Evolutionary conservation across 1,139 yeast species (phyloP).

Genomic region (Yamadazyma friedrichii): DNA sequence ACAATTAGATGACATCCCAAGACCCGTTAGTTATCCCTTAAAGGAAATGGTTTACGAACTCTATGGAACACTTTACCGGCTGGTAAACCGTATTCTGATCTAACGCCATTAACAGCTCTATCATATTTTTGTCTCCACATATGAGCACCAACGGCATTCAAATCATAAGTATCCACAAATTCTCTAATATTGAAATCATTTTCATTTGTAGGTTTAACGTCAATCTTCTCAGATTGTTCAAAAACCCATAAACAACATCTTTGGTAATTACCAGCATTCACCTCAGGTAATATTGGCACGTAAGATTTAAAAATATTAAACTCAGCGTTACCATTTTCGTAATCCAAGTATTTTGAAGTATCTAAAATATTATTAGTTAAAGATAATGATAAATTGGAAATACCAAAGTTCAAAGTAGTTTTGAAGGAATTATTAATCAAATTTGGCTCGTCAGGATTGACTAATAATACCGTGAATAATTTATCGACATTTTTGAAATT

Average conservation of each 20-base stretch:
- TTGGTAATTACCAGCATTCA: conserved; percentile 71
- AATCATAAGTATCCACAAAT: conserved; percentile 54
- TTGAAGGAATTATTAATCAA: conserved; percentile 62
- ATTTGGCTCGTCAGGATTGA: conserved; percentile 93
- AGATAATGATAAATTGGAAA: conserved; percentile 63
- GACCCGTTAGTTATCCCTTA: background rate
- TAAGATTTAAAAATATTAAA: conserved; percentile 56
- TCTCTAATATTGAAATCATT: conserved; percentile 65
- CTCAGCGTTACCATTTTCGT: conserved; percentile 24
- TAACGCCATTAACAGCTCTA: conserved; percentile 63
- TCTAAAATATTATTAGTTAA: conserved; percentile 61
- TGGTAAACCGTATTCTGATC: conserved; percentile 70
- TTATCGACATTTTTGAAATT: conserved; percentile 27
- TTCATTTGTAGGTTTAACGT: conserved; percentile 8
- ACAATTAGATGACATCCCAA: no score
- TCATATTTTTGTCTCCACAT: conserved; percentile 90
- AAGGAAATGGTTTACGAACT: conserved; percentile 27
- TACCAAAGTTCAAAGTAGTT: conserved; percentile 78
- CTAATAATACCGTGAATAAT: conserved; percentile 72
- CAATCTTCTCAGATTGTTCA: conserved; percentile 50
- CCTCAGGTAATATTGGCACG: conserved; percentile 85
- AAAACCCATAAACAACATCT: conserved; percentile 91
- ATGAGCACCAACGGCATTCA: conserved; percentile 85
- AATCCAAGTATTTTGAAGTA: conserved; percentile 35
- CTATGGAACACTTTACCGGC: conserved; percentile 73